Base-by-base conservation (phyloP, 208 protist species). In the Trypanosoma brucei region DNA sequence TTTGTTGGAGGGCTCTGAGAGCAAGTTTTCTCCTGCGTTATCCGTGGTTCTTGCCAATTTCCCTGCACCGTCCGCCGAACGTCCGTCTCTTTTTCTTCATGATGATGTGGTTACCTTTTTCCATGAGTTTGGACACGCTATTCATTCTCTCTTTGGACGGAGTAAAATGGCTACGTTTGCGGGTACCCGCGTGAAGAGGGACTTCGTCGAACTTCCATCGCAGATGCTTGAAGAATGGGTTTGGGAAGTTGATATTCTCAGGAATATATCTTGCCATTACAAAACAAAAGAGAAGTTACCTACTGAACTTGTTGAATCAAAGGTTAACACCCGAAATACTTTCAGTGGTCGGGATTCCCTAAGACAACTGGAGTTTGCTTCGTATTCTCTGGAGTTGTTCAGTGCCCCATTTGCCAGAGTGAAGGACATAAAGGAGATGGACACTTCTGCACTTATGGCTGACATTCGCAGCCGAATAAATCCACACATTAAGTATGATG, bases 171-270 rank as follows among this genome's bases (percentile, higher is more conserved):
- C 78, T 48, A 86, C 71, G 40, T 80, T 95, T 69, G 80, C 88
- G 31, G 81, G 84, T 33, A 92, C 78, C 37, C 64, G 61, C 45
- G 88, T 94, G 39, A 92, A 92, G 72, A 62, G 83, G 31, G 86
- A 95, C 71, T 96, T 94, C 74, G 84, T 96, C 53, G 88, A 97
- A 76, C 71, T 93, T 34, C 88, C 89, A 3, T 96, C 88, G 11
- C 88, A 95, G 57, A 93, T 93, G 76, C 62, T 94, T 44, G 88
- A 96, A 71, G 85, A 96, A 61, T 97, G 89, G 84, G 70, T 87
- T 42, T 97, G 92, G 88, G 76, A 96, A 46, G 73, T 75, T 9
- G 76, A 85, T 54, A 85, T 95, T 40, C 61, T 97, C 37, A 68
- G 84, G 62, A 76, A 72, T 37, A 86, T 96, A 59, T 89, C 83